Evolutionary conservation across 192 early-diverging fungal genomes (phyloP).

Genomic region (Entomortierella chlamydospora): DNA sequence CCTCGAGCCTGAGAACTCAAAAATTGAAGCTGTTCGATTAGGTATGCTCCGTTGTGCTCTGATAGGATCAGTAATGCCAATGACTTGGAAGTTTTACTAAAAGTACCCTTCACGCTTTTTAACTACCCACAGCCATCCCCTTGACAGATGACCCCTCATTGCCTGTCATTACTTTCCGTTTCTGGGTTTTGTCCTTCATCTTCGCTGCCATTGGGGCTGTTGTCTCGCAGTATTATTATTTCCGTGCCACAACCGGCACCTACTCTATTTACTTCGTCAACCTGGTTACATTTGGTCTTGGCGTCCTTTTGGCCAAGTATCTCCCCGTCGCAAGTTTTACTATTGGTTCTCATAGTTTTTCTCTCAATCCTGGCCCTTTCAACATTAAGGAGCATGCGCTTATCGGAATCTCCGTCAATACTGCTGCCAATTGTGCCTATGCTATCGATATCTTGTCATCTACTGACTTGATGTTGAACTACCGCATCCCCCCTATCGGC

Average conservation of each 20-base stretch:
- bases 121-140: constrained; percentile 9
- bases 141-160: constrained; percentile 53
- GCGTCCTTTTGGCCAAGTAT: constrained; percentile 29
- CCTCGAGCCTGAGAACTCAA: constrained; percentile 19
- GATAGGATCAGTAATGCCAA: too few species aligned
- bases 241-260: constrained; percentile 33
- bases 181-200: constrained; percentile 60
- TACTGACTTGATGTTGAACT: constrained; percentile 22
- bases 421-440: constrained; percentile 62
- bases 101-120: too few species aligned
- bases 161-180: constrained; percentile 61
- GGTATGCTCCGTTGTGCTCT: constrained; percentile 17
- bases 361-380: constrained; percentile 59
- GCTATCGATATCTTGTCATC: constrained; percentile 46
- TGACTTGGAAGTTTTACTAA: too few species aligned
- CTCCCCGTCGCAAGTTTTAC: not conserved
- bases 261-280: constrained; percentile 54
- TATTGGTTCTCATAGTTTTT: too few species aligned
- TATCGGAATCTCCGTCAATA: constrained; percentile 64
- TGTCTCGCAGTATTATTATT: constrained; percentile 55
- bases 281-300: constrained; percentile 42
- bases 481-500: constrained; percentile 21
- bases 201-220: constrained; percentile 51
- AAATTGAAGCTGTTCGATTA: constrained; percentile 47
- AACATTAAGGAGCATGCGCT: constrained; percentile 77